A percentile compares a stretch with the other conserved stretches of the same genome.
Conservation (phyloP, 495 filamentous ascomycete genomes). For the Xylaria cubensis region DNA sequence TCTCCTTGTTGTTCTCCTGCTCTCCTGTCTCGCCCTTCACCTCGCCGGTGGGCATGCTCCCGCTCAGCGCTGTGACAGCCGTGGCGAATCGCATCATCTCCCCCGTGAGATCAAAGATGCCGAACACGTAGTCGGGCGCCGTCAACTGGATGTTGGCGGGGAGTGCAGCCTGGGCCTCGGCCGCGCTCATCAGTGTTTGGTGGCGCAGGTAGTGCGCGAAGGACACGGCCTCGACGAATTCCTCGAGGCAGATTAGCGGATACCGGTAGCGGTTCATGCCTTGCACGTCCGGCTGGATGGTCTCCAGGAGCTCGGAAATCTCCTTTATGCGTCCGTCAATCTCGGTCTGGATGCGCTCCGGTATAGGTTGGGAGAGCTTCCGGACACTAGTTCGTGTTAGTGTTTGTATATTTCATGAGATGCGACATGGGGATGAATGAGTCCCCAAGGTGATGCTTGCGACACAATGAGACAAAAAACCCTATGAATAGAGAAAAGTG, state of each 20-base stretch:
- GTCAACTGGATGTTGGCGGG: constrained; percentile 66
- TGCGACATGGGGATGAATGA: constrained; percentile 16
- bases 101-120: constrained; percentile 89
- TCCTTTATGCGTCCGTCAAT: constrained; percentile 66
- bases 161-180: constrained; percentile 61
- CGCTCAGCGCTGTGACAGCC: constrained; percentile 72
- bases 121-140: constrained; percentile 85
- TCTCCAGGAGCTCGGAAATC: constrained; percentile 70
- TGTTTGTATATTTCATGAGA: neutral
- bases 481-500: neutral
- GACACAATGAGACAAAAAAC: neutral
- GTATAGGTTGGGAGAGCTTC: constrained; percentile 66
- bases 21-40: constrained; percentile 17
- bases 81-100: constrained; percentile 98
- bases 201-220: constrained; percentile 87
- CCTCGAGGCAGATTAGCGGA: constrained; percentile 85
- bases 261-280: constrained; percentile 86
- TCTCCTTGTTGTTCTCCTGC: constrained; percentile 26
- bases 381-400: constrained; percentile 62
- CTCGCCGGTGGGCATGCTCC: constrained; percentile 46
- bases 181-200: constrained; percentile 73
- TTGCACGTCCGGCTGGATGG: constrained; percentile 74
- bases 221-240: constrained; percentile 84
- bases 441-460: neutral
- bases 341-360: constrained; percentile 68